Base-by-base conservation (phyloP, 768 basidiomycete genomes). In the Trametes cingulata region DNA sequence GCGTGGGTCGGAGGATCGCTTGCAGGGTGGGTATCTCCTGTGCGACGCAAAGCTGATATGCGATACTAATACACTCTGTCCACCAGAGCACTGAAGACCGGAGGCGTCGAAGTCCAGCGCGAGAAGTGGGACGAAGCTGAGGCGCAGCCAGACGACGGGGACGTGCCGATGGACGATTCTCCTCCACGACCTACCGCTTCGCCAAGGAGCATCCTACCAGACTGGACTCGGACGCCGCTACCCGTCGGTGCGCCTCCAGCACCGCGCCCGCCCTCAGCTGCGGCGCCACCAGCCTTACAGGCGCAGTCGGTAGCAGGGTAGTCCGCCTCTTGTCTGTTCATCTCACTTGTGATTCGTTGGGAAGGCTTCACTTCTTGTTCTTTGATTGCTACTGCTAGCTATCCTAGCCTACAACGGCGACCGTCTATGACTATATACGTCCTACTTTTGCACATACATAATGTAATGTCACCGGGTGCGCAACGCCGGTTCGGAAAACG, bases 1-100 rank as follows among this genome's bases (percentile, higher is more conserved):
- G 82, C 88, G 0, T 99, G 96, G 96, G 86, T 99, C 12, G 96
- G 96, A 4, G 96, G 93, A 0, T 94, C 92, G 20, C 71, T 98
- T 19, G 93, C 95, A 2, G 96, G 95, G 89, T 94, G 73, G 63
- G 86, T 80, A 25, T 52, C 33, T 12, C 22, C 20, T 27, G n/a
- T 50, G 13, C 35, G 35, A 20, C 19, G 13, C 29, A 24, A 3
- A 12, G 15, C 5, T 15, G 42, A 27, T 42, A 40, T 35, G 15
- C 25, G 46, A n/a, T 36, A 43, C 17, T 8, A 15, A 55, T 47
- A 13, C 47, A 35, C 61, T 52, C 33, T 12, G 24, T 17, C 42
- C 8, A 56, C 19, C 60, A 94, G 93, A 10, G 82, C 91, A 8
- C 77, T 97, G 48, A 96, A 97, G 73, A 93, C 89, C 0, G 91